Conservation (phyloP, 495 filamentous ascomycete species). For the Friedmanniomyces endolithicus region DNA sequence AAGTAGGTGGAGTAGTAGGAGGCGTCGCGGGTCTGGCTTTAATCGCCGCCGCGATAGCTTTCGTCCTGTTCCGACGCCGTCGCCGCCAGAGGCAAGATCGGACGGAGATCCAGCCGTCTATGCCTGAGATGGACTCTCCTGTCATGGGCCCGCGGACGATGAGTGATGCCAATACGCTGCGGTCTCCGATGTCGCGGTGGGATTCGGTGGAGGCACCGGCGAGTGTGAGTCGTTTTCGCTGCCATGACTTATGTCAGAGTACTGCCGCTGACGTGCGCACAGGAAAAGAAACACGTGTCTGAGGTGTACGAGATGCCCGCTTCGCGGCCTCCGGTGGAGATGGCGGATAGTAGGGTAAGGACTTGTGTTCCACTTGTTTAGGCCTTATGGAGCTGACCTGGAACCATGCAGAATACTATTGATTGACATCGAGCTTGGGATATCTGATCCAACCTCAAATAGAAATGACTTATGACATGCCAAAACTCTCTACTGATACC, state of each 20-base stretch:
- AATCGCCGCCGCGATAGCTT: neutral
- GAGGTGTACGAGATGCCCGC: constrained; percentile 9
- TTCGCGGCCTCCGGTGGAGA: constrained; percentile 27
- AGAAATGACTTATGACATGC: no score
- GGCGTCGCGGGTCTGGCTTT: neutral
- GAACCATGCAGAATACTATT: no score
- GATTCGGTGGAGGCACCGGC: neutral
- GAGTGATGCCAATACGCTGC: neutral
- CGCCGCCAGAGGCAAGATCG: neutral
- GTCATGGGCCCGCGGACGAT: neutral
- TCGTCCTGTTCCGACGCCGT: neutral
- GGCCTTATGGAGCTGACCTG: no score
- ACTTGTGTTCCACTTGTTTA: no score
- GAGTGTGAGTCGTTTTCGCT: neutral
- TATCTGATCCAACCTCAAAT: no score
- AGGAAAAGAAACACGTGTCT: neutral
- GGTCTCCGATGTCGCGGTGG: neutral
- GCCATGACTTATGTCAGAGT: neutral
- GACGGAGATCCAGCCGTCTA: neutral
- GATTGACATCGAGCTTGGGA: no score
- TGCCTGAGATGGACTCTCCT: neutral
- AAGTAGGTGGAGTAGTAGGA: neutral
- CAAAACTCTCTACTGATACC: no score
- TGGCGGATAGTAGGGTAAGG: constrained; percentile 8
- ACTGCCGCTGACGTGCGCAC: neutral